phyloP scores from a whole-genome alignment of 23 red algal species.

The Gracilaria gracilis region DNA sequence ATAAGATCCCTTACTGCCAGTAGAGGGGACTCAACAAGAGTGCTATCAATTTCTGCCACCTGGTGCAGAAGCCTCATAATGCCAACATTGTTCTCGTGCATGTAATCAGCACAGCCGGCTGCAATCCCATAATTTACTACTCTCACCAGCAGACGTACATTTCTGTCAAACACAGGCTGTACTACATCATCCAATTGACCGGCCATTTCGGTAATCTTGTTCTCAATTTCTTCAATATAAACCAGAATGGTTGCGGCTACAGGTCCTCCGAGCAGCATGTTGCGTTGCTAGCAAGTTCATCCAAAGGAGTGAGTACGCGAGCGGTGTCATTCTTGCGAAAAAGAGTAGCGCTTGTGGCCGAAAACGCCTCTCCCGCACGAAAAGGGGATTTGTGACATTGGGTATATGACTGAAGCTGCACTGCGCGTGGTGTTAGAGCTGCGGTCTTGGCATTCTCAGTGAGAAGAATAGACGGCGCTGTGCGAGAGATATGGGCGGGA shows the following conservation, averaged over 20 bases:
- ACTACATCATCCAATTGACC: conserved; percentile 24
- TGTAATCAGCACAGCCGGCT: too few species aligned
- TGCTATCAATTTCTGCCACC: conserved; percentile 32
- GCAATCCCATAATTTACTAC: too few species aligned
- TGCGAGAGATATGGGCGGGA: background rate
- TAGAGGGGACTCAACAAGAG: conserved; percentile 8
- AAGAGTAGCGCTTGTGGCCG: conserved; percentile 60
- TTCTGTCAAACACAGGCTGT: conserved; percentile 42
- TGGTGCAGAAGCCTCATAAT: conserved; percentile 66
- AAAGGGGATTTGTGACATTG: conserved; percentile 86
- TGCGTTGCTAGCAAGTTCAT: conserved; percentile 74
- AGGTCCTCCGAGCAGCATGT: conserved; percentile 62
- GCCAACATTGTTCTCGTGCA: too few species aligned
- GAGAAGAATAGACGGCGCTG: conserved; percentile 21
- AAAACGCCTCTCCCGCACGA: conserved; percentile 72
- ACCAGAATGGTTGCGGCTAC: conserved; percentile 67
- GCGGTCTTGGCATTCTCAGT: conserved; percentile 20
- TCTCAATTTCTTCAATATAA: conserved; percentile 62
- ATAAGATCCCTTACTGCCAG: conserved; percentile 26
- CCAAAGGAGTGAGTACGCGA: too few species aligned
- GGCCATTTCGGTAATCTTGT: conserved; percentile 30
- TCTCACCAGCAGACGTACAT: too few species aligned
- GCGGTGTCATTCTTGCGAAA: conserved; percentile 94
- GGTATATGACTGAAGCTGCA: conserved; percentile 62
- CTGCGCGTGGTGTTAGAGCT: conserved; percentile 24